Evolutionary conservation across 345 rosid species (phyloP), one percentile per base, ranked within the genome.

Genomic region (Arabis alpina): DNA sequence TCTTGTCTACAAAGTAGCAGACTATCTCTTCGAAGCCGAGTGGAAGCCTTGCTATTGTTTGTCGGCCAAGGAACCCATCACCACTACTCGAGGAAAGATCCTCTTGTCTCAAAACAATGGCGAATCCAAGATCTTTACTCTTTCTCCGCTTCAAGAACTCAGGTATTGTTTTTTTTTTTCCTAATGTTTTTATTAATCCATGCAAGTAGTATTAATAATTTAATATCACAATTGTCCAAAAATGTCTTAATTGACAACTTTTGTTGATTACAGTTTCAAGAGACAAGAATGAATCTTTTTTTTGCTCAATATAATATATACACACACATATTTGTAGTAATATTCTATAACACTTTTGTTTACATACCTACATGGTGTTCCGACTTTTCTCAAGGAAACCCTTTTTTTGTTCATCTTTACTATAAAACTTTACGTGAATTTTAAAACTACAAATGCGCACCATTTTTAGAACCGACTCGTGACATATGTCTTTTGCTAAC

Each of bases 1-100:
- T 70, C 68, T 82, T 7, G 45, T 76, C n/a, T 95, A 84, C 88
- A 95, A 86, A 81, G 77, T 80, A 9, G 87, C 74, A 0, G 98
- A 95, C 64, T 88, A 88, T 80, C 56, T 86, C 70, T 72, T 87
- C 9, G 98, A 95, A 80, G 87, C 96, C 8, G 93, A 92, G 63
- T 86, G 96, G 92, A 86, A 83, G 83, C 88, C 92, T 16, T 88
- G 98, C 74, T 89, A 88, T 61, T 88, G 99, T 61, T 78, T 81
- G 23, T 87, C 96, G 0, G 71, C 90, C 19, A 86, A 80, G 70
- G 95, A 85, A 66, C 85, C 83, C 67, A 89, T 89, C 52, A 83
- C 87, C 4, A 28, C 54, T 15, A 71, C 80, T 63, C 66, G 72
- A 41, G 80, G 80, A n/a, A 70, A 76, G 71, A 76, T 76, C 56